A percentile compares a stretch with the other conserved stretches of the same genome.
phyloP scores from a whole-genome alignment of 768 basidiomycete genomes.

The Russula earlei region DNA sequence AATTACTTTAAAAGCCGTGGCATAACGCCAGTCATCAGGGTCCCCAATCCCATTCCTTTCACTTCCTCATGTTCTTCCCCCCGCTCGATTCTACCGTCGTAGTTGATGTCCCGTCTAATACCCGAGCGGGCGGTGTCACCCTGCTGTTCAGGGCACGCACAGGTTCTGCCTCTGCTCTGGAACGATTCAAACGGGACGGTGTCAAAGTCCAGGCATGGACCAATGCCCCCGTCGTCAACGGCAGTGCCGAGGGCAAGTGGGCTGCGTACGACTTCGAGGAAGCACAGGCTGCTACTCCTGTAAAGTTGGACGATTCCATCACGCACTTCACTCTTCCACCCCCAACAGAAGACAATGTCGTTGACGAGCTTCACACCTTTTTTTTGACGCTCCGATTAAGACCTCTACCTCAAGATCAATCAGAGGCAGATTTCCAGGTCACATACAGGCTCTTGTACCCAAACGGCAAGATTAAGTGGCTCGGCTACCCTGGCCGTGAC shows the following conservation, averaged over 20 bases:
- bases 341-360: neutral
- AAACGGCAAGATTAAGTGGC: slow-evolving; percentile 36
- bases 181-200: slow-evolving; percentile 10
- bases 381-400: slow-evolving; percentile 15
- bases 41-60: neutral
- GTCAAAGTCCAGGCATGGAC: slow-evolving; percentile 21
- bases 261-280: slow-evolving; percentile 18
- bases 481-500: slow-evolving; percentile 37
- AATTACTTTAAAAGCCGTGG: neutral
- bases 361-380: slow-evolving; percentile 15
- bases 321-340: slow-evolving; percentile 10
- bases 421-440: slow-evolving; percentile 13
- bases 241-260: slow-evolving; percentile 16
- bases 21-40: neutral
- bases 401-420: slow-evolving; percentile 8
- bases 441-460: slow-evolving; percentile 43
- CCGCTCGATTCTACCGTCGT: slow-evolving; percentile 17
- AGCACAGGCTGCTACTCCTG: neutral
- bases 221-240: slow-evolving; percentile 17
- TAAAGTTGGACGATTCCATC: neutral
- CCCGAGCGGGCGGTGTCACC: slow-evolving; percentile 8
- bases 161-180: slow-evolving; percentile 15
- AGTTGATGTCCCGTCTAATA: slow-evolving; percentile 14
- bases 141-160: slow-evolving; percentile 17
- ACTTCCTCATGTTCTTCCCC: slow-evolving; percentile 15